Conservation (phyloP, 2,329 filamentous ascomycete genomes). For the Fusarium solani-melongenae region DNA sequence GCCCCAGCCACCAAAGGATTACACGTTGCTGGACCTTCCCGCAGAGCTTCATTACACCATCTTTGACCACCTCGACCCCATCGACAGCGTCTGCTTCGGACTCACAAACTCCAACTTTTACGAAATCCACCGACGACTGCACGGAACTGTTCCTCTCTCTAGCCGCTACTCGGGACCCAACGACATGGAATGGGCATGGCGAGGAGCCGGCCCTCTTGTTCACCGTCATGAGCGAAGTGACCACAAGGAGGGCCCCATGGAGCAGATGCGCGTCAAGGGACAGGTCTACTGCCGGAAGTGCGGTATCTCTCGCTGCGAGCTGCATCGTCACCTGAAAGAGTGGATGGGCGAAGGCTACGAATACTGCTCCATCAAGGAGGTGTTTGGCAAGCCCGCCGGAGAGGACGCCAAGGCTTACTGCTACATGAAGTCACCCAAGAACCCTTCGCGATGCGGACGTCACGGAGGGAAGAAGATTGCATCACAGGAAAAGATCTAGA, state of each 20-base stretch:
- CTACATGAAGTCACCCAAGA: slow-evolving; percentile 69
- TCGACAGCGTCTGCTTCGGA: slow-evolving; percentile 72
- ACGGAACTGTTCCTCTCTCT: slow-evolving; percentile 66
- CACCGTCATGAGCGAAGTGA: slow-evolving; percentile 38
- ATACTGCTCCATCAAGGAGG: slow-evolving; percentile 70
- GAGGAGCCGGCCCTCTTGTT: slow-evolving; percentile 61
- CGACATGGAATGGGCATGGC: slow-evolving; percentile 73
- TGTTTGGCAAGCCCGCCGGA: slow-evolving; percentile 63
- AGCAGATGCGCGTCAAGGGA: slow-evolving; percentile 63
- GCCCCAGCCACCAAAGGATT: slow-evolving; percentile 58
- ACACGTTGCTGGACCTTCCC: slow-evolving; percentile 65
- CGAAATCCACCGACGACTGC: slow-evolving; percentile 66
- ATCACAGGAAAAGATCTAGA: slow-evolving; percentile 15
- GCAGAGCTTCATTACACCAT: slow-evolving; percentile 69
- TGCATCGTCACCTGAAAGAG: slow-evolving; percentile 69
- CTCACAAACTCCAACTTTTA: slow-evolving; percentile 69
- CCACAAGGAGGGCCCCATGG: slow-evolving; percentile 47
- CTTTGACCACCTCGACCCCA: slow-evolving; percentile 72
- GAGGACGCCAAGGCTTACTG: slow-evolving; percentile 63
- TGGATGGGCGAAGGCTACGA: slow-evolving; percentile 69
- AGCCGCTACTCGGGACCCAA: slow-evolving; percentile 70
- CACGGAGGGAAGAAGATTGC: slow-evolving; percentile 53
- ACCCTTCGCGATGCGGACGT: slow-evolving; percentile 67
- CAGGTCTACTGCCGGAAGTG: slow-evolving; percentile 73
- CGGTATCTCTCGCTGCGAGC: slow-evolving; percentile 69